Base-by-base conservation (phyloP, 805 yeast species). In the Candida mattraensis region DNA sequence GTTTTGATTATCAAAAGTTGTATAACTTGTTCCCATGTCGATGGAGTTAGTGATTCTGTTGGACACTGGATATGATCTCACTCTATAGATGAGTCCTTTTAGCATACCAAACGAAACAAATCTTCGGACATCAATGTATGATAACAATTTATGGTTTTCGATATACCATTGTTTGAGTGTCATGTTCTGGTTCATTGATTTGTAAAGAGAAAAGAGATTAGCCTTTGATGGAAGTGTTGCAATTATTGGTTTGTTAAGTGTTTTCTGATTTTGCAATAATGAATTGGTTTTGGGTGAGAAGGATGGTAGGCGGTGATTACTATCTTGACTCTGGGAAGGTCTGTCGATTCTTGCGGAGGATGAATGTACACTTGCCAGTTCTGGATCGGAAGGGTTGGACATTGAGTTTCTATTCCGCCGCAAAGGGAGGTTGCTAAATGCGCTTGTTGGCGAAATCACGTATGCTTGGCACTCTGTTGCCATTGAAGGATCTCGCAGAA, bases 381-480 rank as follows among this genome's bases (percentile, higher is more conserved):
- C 53, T 2, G 39, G 37, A 16, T 50, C 51, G 21, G 51, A 44
- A n/a, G n/a, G n/a, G 20, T 56, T 51, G 3, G 58, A 47, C 28
- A 46, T 46, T 28, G 66, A 44, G 22, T 50, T 42, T 15, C 57
- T 47, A 2, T 56, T 41, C 20, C 48, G 25, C 7, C 57, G 59
- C 25, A 61, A 54, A 1, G 73, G 72, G 13, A 70, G 19, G 4
- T 42, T 44, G 18, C 39, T 36, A 51, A 70, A 59, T 4, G 62
- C 48, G 5, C 62, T 62, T 10, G 68, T 56, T 21, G 68, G 49
- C 24, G 76, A 60, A 30, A 78, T 69, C 2, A 88, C 89, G 51
- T 87, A 93, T 1, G 81, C 76, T 54, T 86, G 95, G 56, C 98
- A 91, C 48, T 88, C 95, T 8, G 75, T 72, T 8, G 88, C 85